Base-by-base conservation (phyloP, 2,329 filamentous ascomycete species). In the Balansia obtecta region DNA sequence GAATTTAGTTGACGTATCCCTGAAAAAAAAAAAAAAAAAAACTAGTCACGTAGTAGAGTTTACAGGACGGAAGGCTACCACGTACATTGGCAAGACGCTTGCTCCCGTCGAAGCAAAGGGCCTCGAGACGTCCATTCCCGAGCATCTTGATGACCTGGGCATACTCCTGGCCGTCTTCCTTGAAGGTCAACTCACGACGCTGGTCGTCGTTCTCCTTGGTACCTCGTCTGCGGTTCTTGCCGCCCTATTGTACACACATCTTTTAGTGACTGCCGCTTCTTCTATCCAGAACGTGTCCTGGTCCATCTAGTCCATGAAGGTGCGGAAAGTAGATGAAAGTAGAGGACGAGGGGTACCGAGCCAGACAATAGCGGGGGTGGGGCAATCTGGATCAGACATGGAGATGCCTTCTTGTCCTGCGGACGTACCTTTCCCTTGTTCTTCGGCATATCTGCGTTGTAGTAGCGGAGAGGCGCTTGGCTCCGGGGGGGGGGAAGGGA, bases 141-240 rank as follows among this genome's bases (percentile, higher is more conserved):
- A 95, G 80, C 90, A 96, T 95, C 79, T 95, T 95, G 61, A 93
- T 57, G 55, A 69, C 67, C 59, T 69, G 68, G 49, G 68, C 68
- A 55, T 71, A 71, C 57, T 70, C 83, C 77, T 97, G 91, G 60
- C 91, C 91, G 67, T 97, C 91, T 71, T 97, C 93, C 75, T 96
- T 96, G 83, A 97, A 97, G 65, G 88, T 91, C 64, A 97, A 80
- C 72, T 97, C 91, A 71, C 91, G 90, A 80, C 96, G 96, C 76
- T 96, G 90, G 68, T 96, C 95, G 77, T 97, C 93, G 74, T 93
- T 94, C 76, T 95, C 88, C 80, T 95, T 95, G 85, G 96, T 97
- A 74, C 91, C 91, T 75, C 93, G 83, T 82, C 91, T 86, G 73
- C 91, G 79, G 76, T 97, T 97, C 81, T 97, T 97, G 76, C 91